Evolutionary conservation across 225 moss, liverwort and hornwort genomes (phyloP), one percentile per base, ranked within the genome.

Genomic region (Rhytidiadelphus loreus): DNA sequence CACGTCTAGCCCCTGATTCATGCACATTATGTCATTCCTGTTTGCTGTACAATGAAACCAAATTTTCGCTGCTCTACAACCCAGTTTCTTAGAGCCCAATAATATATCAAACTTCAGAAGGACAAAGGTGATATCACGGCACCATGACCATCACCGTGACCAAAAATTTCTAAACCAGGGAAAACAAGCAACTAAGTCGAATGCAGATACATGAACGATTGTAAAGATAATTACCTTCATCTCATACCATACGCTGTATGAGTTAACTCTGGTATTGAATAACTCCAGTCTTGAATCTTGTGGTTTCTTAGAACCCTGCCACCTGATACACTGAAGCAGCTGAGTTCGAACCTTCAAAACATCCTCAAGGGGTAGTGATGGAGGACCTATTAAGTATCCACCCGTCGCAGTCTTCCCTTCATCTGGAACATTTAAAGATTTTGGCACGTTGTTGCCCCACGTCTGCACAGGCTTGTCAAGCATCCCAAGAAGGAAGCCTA

Each of bases 311-410:
- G 91, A 88, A 56, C 95, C 88, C 84, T 96, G 94, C 90, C 95
- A 92, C 87, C 96, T 93, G 84, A 97, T 94, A 80, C 93, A 97
- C 80, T 96, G 96, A 89, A 97, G 95, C 75, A 99, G 92, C 91
- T 97, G 96, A 73, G 90, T 94, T 65, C 96, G 95, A 77, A 99
- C 99, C 90, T 95, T 96, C 90, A 99, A 86, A 87, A 99, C 93
- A 88, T 99, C 96, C 83, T 96, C 96, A 69, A 97, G 88, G 76
- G 94, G 94, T 86, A 96, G 91, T 37, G 96, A 93, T 80, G 96
- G 94, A 73, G 97, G 94, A 65, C 95, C 94, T 83, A 91, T 83
- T 43, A 89, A 89, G 71, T 90, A 90, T 88, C 91, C 95, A 69
- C 90, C 87, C 82, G 83, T 73, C 85, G 84, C n/a, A 69, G 87